Evolutionary conservation across 805 yeast species (phyloP).

Genomic region (Wickerhamomyces rabaulensis): DNA sequence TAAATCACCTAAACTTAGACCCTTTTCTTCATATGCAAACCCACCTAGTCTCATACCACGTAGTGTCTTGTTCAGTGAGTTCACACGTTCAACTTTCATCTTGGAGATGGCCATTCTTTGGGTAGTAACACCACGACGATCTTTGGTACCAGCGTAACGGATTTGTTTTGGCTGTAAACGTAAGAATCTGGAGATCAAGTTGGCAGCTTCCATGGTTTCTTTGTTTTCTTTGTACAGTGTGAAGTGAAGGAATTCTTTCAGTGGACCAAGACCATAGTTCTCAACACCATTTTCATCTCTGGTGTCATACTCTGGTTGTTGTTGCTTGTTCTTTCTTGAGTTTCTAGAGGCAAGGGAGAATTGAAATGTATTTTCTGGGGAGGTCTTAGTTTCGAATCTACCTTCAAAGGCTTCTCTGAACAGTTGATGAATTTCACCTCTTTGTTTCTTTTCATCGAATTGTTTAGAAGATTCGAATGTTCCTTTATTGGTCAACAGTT

Average conservation of each 20-base stretch:
- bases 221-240: conserved; percentile 89
- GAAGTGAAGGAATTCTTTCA: conserved; percentile 65
- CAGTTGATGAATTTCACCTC: conserved; percentile 77
- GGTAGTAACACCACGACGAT: conserved; percentile 91
- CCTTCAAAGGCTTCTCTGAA: conserved; percentile 69
- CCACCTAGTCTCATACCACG: conserved; percentile 79
- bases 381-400: conserved; percentile 74
- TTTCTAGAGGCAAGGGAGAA: conserved; percentile 49
- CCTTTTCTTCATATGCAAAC: conserved; percentile 57
- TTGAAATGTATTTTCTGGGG: conserved; percentile 58
- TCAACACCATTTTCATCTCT: conserved; percentile 46
- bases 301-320: conserved; percentile 30
- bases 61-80: conserved; percentile 67
- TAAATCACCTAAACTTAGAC: conserved; percentile 75
- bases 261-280: conserved; percentile 70
- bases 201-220: conserved; percentile 95
- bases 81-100: conserved; percentile 69
- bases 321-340: conserved; percentile 33
- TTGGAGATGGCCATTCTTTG: conserved; percentile 70
- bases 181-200: conserved; percentile 63
- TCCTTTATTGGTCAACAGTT: conserved; percentile 45
- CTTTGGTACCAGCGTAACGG: conserved; percentile 93
- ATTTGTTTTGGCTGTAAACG: conserved; percentile 67
- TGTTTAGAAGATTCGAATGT: conserved; percentile 51
- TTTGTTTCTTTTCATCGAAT: conserved; percentile 61